Conservation (phyloP, 257 asterid genomes). For the Solanum arcanum region DNA sequence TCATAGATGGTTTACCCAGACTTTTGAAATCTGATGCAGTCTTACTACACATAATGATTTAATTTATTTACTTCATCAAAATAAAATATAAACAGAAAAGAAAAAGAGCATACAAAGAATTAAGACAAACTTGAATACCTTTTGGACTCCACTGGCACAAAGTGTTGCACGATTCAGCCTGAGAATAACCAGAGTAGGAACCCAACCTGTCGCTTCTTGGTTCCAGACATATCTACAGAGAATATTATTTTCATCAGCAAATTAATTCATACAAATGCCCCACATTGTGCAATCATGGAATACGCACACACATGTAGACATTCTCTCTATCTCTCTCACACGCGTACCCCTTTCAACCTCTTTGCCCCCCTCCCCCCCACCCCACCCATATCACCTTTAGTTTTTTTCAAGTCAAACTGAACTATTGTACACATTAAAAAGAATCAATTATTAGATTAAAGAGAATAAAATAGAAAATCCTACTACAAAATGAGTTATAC, state of each 20-base stretch:
- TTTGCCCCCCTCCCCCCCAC: neutral
- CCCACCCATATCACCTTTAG: neutral
- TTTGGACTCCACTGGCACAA: conserved; percentile 98
- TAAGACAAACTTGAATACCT: conserved; percentile 33
- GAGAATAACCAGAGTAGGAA: conserved; percentile 94
- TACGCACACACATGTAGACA: neutral
- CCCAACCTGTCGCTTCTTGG: conserved; percentile 75
- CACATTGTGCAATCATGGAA: neutral
- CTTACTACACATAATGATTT: neutral
- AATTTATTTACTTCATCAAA: neutral
- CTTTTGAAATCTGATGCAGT: neutral
- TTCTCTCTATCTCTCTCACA: neutral
- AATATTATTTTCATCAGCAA: neutral
- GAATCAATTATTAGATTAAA: neutral
- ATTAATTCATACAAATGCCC: neutral
- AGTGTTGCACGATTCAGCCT: conserved; percentile 96
- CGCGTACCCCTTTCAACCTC: neutral
- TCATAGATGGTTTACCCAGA: neutral
- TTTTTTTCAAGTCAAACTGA: neutral
- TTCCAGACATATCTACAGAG: conserved; percentile 81
- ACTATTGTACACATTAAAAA: neutral
- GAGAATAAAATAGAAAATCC: neutral
- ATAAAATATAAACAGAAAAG: neutral
- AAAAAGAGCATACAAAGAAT: neutral
- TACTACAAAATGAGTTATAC: neutral